phyloP scores from a whole-genome alignment of 2,329 filamentous ascomycete species.

The Pyrenochaeta sp. region DNA sequence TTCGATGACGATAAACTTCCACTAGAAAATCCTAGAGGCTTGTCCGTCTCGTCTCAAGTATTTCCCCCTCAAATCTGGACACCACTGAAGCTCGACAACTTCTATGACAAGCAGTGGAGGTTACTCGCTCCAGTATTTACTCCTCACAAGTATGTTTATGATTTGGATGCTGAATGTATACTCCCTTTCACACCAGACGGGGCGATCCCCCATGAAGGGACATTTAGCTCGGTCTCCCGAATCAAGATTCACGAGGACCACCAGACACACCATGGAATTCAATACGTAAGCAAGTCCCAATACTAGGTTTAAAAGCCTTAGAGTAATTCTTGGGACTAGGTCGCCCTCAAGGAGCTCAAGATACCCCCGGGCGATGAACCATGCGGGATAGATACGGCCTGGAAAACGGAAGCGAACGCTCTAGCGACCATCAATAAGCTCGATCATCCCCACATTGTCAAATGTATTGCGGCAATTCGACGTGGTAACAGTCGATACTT shows the following conservation, averaged over 20 bases:
- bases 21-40: neutral
- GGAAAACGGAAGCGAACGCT: constrained; percentile 18
- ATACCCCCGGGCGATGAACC: too few relatives aligned
- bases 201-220: too few relatives aligned
- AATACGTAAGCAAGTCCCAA: too few relatives aligned
- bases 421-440: constrained; percentile 22
- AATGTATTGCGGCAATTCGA: constrained; percentile 23
- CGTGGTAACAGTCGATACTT: constrained; percentile 13
- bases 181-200: too few relatives aligned
- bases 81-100: too few relatives aligned
- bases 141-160: too few relatives aligned
- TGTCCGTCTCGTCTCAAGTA: neutral
- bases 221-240: too few relatives aligned
- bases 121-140: neutral
- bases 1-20: constrained; percentile 13
- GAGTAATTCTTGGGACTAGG: neutral
- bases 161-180: neutral
- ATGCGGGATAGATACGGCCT: constrained; percentile 1
- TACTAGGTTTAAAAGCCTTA: too few relatives aligned
- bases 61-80: too few relatives aligned
- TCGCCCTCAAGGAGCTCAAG: constrained; percentile 24
- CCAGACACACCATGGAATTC: too few relatives aligned
- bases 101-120: constrained; percentile 3
- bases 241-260: too few relatives aligned
- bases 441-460: constrained; percentile 24